Evolutionary conservation across 1,284 basidiomycete genomes (phyloP).

Genomic region (Porogramme epimiltina): DNA sequence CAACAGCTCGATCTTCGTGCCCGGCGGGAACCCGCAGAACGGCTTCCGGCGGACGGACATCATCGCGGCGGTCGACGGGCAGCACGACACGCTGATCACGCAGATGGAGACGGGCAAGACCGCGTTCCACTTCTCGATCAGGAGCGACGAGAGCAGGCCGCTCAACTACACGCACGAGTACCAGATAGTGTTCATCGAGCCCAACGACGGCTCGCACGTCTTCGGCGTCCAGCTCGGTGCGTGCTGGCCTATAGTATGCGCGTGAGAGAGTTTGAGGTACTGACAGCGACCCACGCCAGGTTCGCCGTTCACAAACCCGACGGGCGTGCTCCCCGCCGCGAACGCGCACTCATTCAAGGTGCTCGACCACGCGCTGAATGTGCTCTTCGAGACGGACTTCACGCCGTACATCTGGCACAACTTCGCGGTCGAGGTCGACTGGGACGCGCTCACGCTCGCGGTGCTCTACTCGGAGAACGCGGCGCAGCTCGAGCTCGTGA

Average conservation of each 20-base stretch:
- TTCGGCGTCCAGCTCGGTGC: slow-evolving; percentile 58
- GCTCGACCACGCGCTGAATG: slow-evolving; percentile 51
- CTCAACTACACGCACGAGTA: slow-evolving; percentile 61
- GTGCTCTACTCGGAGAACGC: slow-evolving; percentile 51
- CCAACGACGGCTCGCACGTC: slow-evolving; percentile 55
- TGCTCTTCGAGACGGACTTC: slow-evolving; percentile 53
- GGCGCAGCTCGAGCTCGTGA: slow-evolving; percentile 41
- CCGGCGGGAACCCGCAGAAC: slow-evolving; percentile 48
- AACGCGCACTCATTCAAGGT: slow-evolving; percentile 52
- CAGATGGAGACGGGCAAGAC: slow-evolving; percentile 47
- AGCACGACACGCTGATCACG: slow-evolving; percentile 41
- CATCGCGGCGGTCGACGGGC: slow-evolving; percentile 45
- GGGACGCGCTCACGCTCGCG: slow-evolving; percentile 49
- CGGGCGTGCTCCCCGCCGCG: slow-evolving; percentile 38
- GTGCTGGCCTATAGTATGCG: slow-evolving; percentile 14
- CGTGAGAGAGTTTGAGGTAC: not conserved
- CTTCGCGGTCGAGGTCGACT: slow-evolving; percentile 59
- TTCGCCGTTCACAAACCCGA: slow-evolving; percentile 56
- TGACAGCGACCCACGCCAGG: slow-evolving; percentile 33
- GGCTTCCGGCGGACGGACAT: slow-evolving; percentile 64
- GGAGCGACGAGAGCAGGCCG: slow-evolving; percentile 42
- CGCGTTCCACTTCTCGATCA: slow-evolving; percentile 59
- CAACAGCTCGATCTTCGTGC: slow-evolving; percentile 60
- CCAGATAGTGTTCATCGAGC: slow-evolving; percentile 64
- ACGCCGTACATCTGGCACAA: slow-evolving; percentile 53